Evolutionary conservation across 2,329 filamentous ascomycete species (phyloP), one percentile per base, ranked within the genome.

Genomic region (Grosmannia serpens): DNA sequence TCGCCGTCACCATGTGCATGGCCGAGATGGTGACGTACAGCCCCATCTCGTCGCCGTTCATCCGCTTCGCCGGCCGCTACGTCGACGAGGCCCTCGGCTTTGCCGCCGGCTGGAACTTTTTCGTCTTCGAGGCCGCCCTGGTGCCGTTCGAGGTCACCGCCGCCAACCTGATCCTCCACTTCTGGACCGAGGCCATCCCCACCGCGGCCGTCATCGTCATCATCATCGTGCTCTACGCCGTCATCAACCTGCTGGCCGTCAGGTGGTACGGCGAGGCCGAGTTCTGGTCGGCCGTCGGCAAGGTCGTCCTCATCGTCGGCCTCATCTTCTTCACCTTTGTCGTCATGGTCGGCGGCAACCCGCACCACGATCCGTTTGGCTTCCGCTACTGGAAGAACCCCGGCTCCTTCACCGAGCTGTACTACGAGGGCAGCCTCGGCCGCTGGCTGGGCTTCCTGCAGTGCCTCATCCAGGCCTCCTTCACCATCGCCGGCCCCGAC

Each of bases 21-120:
- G 75, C 75, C 26, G 79, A 82, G 68, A 80, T 85, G 72, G 80
- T 81, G 20, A 76, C 82, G 24, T 84, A 80, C 71, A 75, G 85
- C 51, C 80, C 82, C 6, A 68, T 83, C 62, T 73, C 80, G 29
- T 76, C 77, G 15, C 75, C 76, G 2, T 74, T 80, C 4, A 73
- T 76, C 11, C 68, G 76, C 15, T 79, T 77, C 44, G 75, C 76
- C 4, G 68, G 71, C n/a, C 70, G 74, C 8, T 77, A 71, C 58
- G 74, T 76, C 51, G 74, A 77, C 59, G 71, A 73, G 49, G 73
- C 74, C 3, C 67, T 75, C 13, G 75, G 73, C 41, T 79, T 77
- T 58, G 73, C 75, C 1, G 64, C 78, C 10, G 74, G 75, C 9
- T 79, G 75, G 74, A 77, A 77, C 46, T 79, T 77, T 61, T 78